Evolutionary conservation across 2,329 filamentous ascomycete genomes (phyloP), one percentile per base, ranked within the genome.

Genomic region (Diaporthe batatas): DNA sequence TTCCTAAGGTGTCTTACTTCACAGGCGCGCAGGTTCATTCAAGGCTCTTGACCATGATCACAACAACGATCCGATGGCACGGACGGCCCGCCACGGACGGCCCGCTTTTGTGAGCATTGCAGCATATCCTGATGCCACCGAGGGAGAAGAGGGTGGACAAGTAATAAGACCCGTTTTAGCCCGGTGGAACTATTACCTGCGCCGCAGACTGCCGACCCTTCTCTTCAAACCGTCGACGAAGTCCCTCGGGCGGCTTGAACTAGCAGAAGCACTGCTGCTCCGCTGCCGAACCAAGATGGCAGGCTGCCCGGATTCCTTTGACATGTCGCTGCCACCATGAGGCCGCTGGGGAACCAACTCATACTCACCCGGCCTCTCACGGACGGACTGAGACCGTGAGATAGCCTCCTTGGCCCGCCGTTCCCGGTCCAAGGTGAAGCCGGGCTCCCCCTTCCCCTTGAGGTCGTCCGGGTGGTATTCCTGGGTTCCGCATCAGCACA

Each of bases 371-470:
- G 79, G 75, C 25, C 81, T 78, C 23, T 82, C 79, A 16, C 77
- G 75, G 57, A 76, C 58, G 11, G 67, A 57, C 68, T 73, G 53
- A 59, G 73, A 70, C 74, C 76, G 71, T 81, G 80, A 51, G 77
- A 77, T 65, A 68, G 32, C 76, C 78, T 88, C 89, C 79, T 90
- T 86, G 34, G 89, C 87, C 80, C 93, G 93, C 29, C 91, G 82
- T 1, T 90, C 88, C 75, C 89, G 89, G 77, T 96, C 94, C 44
- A 92, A 87, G 10, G 90, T 89, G 82, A 89, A 96, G 2, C 89
- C 90, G 2, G 93, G 93, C 79, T 96, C 93, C 57, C 93, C 93
- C 82, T 96, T 94, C 78, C 94, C 94, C 81, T 96, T 95, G 75
- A 94, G 87, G 78, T 97, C 94, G 57, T 93, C 89, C 7, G 92